Conservation (phyloP, 2,329 filamentous ascomycete genomes). For the Ophiostoma himal-ulmi region DNA sequence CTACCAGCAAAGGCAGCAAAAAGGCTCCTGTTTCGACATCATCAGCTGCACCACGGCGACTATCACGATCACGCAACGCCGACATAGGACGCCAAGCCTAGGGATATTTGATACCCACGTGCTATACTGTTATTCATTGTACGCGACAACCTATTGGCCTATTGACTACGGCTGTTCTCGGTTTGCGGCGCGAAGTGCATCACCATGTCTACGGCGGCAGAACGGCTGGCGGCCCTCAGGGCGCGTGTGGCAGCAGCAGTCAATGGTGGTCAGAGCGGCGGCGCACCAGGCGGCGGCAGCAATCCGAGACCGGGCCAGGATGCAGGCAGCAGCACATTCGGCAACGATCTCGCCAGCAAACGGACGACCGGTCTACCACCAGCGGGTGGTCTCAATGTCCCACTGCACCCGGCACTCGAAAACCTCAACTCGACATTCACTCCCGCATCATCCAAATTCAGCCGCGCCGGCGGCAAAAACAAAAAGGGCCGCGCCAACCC, state of each 20-base stretch:
- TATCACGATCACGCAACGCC: conserved; percentile 8
- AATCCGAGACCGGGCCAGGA: not conserved
- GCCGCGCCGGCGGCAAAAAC: conserved; percentile 21
- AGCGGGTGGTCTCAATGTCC: conserved; percentile 63
- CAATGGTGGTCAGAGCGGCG: conserved; percentile 28
- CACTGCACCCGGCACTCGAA: conserved; percentile 69
- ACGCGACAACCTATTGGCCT: not conserved
- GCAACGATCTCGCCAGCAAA: conserved; percentile 17
- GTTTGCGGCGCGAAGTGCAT: not conserved
- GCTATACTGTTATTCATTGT: not conserved
- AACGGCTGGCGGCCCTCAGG: conserved; percentile 70
- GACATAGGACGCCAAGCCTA: not conserved
- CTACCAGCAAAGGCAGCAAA: conserved; percentile 6
- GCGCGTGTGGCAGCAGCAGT: conserved; percentile 71
- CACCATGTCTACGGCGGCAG: conserved; percentile 39
- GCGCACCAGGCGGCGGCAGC: not conserved
- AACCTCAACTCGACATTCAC: conserved; percentile 46
- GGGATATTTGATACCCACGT: not conserved
- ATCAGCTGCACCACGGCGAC: conserved; percentile 6
- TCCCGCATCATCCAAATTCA: conserved; percentile 33
- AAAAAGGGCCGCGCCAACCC: conserved; percentile 51
- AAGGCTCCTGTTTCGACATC: not conserved
- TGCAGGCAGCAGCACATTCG: conserved; percentile 41
- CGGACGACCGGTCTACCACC: conserved; percentile 24
- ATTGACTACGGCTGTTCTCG: not conserved